These are phyloP conservation scores for Aspergillus pseudonomiae DNA, from an alignment of 2,329 filamentous ascomycete species.

Conservation along the genomic window DNA sequence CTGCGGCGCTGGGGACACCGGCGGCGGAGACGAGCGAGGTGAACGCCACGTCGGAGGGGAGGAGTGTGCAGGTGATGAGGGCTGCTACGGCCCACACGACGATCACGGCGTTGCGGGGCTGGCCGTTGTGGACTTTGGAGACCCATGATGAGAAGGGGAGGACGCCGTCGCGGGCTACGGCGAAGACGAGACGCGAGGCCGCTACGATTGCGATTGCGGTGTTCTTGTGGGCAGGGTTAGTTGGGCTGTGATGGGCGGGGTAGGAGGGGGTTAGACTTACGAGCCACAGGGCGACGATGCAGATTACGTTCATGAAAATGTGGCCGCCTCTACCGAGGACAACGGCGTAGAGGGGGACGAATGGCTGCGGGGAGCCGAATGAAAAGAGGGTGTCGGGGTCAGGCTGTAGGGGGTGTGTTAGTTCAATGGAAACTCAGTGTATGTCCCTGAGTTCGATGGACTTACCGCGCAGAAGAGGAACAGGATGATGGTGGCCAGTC, in stretches of 20 bases:
- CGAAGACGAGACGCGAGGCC: constrained; percentile 64
- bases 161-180: constrained; percentile 64
- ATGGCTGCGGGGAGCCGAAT: constrained; percentile 60
- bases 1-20: constrained; percentile 56
- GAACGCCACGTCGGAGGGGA: constrained; percentile 58
- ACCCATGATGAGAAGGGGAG: constrained; percentile 63
- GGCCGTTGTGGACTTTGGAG: constrained; percentile 56
- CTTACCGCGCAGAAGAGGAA: constrained; percentile 62
- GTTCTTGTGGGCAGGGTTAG: constrained; percentile 43
- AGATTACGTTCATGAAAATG: constrained; percentile 65
- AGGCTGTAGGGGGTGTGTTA: constrained; percentile 35
- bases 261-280: constrained; percentile 34
- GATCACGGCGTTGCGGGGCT: constrained; percentile 63
- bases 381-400: constrained; percentile 56
- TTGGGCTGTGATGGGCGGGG: not conserved
- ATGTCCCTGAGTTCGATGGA: not conserved
- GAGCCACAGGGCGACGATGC: constrained; percentile 55
- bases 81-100: constrained; percentile 60
- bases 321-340: constrained; percentile 60
- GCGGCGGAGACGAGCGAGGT: constrained; percentile 58
- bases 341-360: constrained; percentile 61
- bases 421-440: not conserved
- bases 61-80: constrained; percentile 61
- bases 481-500: constrained; percentile 59
- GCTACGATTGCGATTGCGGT: constrained; percentile 63